Conservation (phyloP, 768 basidiomycete species). For the Pisolithus albus region DNA sequence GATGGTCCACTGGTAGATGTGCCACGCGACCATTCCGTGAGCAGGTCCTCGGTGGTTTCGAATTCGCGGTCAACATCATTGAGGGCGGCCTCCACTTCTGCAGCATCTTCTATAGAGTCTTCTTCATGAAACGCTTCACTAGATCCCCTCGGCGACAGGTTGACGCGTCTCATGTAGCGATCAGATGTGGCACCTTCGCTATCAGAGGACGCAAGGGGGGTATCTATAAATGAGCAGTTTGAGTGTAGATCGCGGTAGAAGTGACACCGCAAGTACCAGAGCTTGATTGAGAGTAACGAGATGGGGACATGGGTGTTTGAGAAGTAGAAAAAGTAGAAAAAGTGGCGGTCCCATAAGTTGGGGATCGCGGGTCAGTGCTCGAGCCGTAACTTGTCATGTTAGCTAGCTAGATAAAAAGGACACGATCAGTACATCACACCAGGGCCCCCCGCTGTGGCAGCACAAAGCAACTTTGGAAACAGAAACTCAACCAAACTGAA, state of each 20-base stretch:
- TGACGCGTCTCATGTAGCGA: slow-evolving; percentile 45
- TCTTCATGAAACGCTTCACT: slow-evolving; percentile 56
- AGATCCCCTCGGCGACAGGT: slow-evolving; percentile 46
- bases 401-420: slow-evolving; percentile 2
- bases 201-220: slow-evolving; percentile 43
- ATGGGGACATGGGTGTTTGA: slow-evolving; percentile 51
- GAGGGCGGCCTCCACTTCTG: slow-evolving; percentile 63
- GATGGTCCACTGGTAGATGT: slow-evolving; percentile 28
- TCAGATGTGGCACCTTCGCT: slow-evolving; percentile 39
- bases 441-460: neutral
- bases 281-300: slow-evolving; percentile 50
- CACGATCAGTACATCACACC: slow-evolving; percentile 24
- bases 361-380: slow-evolving; percentile 49
- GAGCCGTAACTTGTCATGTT: slow-evolving; percentile 35
- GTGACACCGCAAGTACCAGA: slow-evolving; percentile 38
- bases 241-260: neutral
- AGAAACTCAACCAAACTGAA: slow-evolving; percentile 21
- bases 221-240: slow-evolving; percentile 26
- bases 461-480: slow-evolving; percentile 8
- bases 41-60: slow-evolving; percentile 56
- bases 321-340: slow-evolving; percentile 47
- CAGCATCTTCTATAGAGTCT: slow-evolving; percentile 38
- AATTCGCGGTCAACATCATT: slow-evolving; percentile 62
- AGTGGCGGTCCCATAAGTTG: slow-evolving; percentile 53
- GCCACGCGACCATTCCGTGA: slow-evolving; percentile 58